Base-by-base conservation (phyloP, 2,329 filamentous ascomycete species). In the Magnaporthiopsis rhizophila region DNA sequence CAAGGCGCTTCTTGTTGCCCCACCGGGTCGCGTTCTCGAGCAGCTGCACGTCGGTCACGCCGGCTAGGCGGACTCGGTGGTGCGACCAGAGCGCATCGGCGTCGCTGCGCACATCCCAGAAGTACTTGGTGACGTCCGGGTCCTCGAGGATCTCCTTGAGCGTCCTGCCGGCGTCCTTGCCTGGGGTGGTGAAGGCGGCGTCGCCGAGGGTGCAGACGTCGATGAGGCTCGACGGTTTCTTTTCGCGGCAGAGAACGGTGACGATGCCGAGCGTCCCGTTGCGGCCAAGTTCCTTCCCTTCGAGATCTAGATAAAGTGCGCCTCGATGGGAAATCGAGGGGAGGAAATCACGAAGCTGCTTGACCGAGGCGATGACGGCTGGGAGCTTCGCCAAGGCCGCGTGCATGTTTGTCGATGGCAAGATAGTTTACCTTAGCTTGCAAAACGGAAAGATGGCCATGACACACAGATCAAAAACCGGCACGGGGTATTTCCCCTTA, bases 1-100 rank as follows among this genome's bases (percentile, higher is more conserved):
- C 21, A 28, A 71, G 57, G 45, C 61, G 69, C 0, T 28, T 67
- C 58, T 65, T 69, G 62, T 65, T 53, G 24, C 30, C 59, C 24
- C 30, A 28, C 28, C 68, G 69, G 26, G 69, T 65, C 0, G 68
- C 69, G 57, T 71, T 72, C 64, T 73, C 71, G 5, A 74, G 63
- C 12, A 74, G 69, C 65, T 74, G 72, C 15, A 74, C 61, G 64
- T 74, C 71, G 6, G 64, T 64, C 1, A 72, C 69, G 58, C 70
- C 68, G 2, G 64, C 66, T 11, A 74, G 68, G 13, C 62, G 36
- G 24, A 74, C 66, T 0, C 59, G 13, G 65, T 69, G 69, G 45
- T 66, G 67, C 1, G 68, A 58, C 66, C 66, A 72, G 1, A 73
- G 68, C 3, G 71, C 70, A 32, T 72, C 71, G 56, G 72, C 67